Evolutionary conservation across 2,329 filamentous ascomycete species (phyloP).

Genomic region (Colletotrichum plurivorum): DNA sequence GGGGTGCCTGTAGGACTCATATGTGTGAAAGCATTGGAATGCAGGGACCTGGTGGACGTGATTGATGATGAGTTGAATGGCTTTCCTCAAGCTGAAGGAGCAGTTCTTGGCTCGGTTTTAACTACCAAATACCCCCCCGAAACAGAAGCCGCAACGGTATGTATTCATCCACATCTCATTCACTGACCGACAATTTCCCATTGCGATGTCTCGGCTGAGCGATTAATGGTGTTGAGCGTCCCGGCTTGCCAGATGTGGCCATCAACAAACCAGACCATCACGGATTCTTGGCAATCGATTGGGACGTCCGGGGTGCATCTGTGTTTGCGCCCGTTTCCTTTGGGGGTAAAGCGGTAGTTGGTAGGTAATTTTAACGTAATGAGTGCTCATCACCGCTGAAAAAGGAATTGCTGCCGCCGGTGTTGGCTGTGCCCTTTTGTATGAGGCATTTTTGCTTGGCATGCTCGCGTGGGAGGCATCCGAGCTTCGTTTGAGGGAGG

Average conservation of each 20-base stretch:
- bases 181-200: constrained; percentile 7
- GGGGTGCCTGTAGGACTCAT: not conserved
- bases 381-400: constrained; percentile 1
- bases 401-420: not conserved
- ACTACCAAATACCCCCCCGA: not conserved
- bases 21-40: no score
- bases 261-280: not conserved
- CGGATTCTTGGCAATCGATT: constrained; percentile 19
- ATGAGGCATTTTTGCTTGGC: constrained; percentile 37
- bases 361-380: constrained; percentile 37
- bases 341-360: constrained; percentile 1
- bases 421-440: constrained; percentile 13
- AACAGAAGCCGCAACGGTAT: not conserved
- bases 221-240: constrained; percentile 15
- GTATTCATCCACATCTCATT: not conserved
- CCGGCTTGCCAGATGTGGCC: constrained; percentile 10
- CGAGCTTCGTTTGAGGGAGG: constrained; percentile 13
- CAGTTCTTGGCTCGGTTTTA: not conserved
- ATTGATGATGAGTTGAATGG: not conserved
- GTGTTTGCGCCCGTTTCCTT: not conserved
- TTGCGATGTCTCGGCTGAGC: constrained; percentile 24
- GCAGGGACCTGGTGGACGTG: not conserved
- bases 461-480: not conserved
- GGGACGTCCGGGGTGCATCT: not conserved
- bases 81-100: not conserved